phyloP scores from a whole-genome alignment of 2,329 filamentous ascomycete species.

The Hypoxylon sp. region DNA sequence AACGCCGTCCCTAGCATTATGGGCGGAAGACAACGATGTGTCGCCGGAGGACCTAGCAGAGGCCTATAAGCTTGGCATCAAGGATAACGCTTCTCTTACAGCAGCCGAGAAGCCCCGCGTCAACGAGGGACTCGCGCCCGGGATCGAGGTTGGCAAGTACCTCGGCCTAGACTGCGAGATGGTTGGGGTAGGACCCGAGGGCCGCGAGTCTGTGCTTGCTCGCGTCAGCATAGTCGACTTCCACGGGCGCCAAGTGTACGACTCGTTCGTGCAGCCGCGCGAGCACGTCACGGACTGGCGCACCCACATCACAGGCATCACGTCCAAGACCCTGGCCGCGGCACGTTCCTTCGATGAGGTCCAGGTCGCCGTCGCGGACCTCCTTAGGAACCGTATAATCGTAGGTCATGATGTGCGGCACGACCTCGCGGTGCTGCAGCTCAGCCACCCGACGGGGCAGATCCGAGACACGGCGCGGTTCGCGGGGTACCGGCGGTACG shows the following conservation, averaged over 20 bases:
- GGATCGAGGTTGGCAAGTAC: conserved; percentile 85
- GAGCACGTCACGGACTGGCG: conserved; percentile 90
- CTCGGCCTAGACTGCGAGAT: conserved; percentile 97
- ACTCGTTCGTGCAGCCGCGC: conserved; percentile 86
- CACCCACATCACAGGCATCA: conserved; percentile 86
- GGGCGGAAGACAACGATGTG: conserved; percentile 71
- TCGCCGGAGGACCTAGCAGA: conserved; percentile 70
- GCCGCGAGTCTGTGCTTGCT: conserved; percentile 80
- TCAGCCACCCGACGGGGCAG: conserved; percentile 82
- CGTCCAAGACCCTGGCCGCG: conserved; percentile 63
- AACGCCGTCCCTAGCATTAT: conserved; percentile 68
- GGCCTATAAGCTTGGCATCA: conserved; percentile 68
- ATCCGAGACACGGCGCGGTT: conserved; percentile 88
- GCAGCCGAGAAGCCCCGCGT: conserved; percentile 55
- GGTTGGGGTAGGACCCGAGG: conserved; percentile 84
- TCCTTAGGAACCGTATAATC: conserved; percentile 73
- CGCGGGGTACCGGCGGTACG: conserved; percentile 76
- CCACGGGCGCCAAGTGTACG: conserved; percentile 91
- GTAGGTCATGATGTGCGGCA: conserved; percentile 79
- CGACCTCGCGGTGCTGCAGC: conserved; percentile 76
- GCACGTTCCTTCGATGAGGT: conserved; percentile 81
- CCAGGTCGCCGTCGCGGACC: conserved; percentile 74
- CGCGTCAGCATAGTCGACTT: conserved; percentile 93
- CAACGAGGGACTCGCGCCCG: conserved; percentile 72
- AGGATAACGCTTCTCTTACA: conserved; percentile 62